Evolutionary conservation across 345 rosid genomes (phyloP).

Genomic region (Linum trigynum): DNA sequence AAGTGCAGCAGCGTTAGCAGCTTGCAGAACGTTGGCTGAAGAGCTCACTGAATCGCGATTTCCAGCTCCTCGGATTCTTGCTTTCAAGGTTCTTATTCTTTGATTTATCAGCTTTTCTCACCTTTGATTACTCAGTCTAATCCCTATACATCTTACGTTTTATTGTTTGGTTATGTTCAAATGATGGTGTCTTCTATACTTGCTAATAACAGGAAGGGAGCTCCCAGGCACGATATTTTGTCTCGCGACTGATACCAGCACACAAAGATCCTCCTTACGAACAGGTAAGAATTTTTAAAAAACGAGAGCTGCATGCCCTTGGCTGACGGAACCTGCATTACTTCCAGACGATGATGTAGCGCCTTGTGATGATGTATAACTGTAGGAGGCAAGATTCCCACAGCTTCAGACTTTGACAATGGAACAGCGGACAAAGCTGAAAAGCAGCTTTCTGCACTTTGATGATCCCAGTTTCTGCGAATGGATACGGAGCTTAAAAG

Average conservation of each 20-base stretch:
- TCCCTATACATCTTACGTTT: neutral
- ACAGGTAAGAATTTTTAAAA: slow-evolving; percentile 44
- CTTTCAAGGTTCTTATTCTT: slow-evolving; percentile 61
- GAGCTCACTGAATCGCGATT: slow-evolving; percentile 87
- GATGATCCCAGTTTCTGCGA: slow-evolving; percentile 91
- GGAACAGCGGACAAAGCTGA: slow-evolving; percentile 61
- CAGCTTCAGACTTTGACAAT: slow-evolving; percentile 58
- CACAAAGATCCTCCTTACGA: slow-evolving; percentile 99
- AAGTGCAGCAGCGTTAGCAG: slow-evolving; percentile 84
- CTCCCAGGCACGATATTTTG: slow-evolving; percentile 91
- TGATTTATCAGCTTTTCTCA: too few relatives aligned
- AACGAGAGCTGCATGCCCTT: neutral
- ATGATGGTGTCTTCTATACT: slow-evolving; percentile 1
- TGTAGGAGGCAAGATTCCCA: slow-evolving; percentile 90
- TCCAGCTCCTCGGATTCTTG: slow-evolving; percentile 92
- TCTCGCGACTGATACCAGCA: slow-evolving; percentile 85
- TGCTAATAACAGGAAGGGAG: slow-evolving; percentile 67
- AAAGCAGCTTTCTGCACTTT: slow-evolving; percentile 74
- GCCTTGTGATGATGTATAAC: slow-evolving; percentile 2
- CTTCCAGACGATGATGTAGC: neutral
- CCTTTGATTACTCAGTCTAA: neutral
- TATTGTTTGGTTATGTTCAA: neutral
- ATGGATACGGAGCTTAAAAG: slow-evolving; percentile 80
- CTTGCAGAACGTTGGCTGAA: slow-evolving; percentile 94
- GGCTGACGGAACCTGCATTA: neutral